Evolutionary conservation across 169 alveolate genomes (phyloP).

Genomic region (Eimeria necatrix): DNA sequence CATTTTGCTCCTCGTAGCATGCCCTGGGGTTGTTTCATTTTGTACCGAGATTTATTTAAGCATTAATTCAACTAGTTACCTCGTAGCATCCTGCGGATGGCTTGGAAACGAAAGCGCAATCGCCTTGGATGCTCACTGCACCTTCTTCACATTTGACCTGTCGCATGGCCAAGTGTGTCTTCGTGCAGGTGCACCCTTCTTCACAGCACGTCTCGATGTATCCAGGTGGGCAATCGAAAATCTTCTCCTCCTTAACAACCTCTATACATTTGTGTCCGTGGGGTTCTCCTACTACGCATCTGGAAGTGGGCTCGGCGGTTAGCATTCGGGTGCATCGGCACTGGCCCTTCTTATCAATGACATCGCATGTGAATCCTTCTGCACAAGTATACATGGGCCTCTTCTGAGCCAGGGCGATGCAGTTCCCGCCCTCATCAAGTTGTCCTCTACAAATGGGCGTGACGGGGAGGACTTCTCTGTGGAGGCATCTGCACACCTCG

Average conservation of each 20-base stretch:
- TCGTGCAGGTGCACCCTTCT: conserved; percentile 55
- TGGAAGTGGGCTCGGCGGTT: conserved; percentile 23
- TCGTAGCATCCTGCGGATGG: conserved; percentile 69
- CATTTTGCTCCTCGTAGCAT: conserved; percentile 59
- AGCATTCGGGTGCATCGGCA: conserved; percentile 55
- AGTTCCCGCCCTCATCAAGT: conserved; percentile 47
- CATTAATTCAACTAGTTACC: conserved; percentile 6
- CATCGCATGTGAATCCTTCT: conserved; percentile 78
- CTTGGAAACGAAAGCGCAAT: conserved; percentile 3
- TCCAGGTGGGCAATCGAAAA: conserved; percentile 59
- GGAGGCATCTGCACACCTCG: conserved; percentile 31
- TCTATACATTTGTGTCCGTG: conserved; percentile 54
- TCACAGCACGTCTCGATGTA: conserved; percentile 58
- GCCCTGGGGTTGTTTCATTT: conserved; percentile 30
- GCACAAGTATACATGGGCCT: conserved; percentile 52
- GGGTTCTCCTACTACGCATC: conserved; percentile 66
- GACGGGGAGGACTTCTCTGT: conserved; percentile 51
- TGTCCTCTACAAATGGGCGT: conserved; percentile 67
- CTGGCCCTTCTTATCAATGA: conserved; percentile 61
- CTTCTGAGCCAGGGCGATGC: conserved; percentile 47
- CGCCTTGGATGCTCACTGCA: conserved; percentile 31
- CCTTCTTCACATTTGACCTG: conserved; percentile 47
- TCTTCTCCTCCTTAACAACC: conserved; percentile 3
- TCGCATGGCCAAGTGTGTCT: conserved; percentile 41
- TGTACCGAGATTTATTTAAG: background rate